Base-by-base conservation (phyloP, 2,329 filamentous ascomycete genomes). In the Nemania bipapillata region DNA sequence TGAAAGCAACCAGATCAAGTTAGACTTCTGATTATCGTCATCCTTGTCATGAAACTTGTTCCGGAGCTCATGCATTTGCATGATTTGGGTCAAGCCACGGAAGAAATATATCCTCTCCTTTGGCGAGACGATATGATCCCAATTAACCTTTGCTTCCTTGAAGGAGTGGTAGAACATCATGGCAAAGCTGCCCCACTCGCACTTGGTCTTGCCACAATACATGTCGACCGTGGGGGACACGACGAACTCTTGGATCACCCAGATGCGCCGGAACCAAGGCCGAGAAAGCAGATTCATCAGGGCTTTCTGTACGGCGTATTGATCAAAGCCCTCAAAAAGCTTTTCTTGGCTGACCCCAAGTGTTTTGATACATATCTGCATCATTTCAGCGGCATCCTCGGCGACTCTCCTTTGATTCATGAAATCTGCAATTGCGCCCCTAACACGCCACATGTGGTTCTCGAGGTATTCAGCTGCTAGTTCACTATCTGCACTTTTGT, bases 31-130 rank as follows among this genome's bases (percentile, higher is more conserved):
- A 32, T 32, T 17, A 17, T 30, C 26, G 7, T 52, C 49, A 11
- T 52, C 49, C 26, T 52, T 52, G 49, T 32, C 26, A n/a, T 52
- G 49, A 17, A 30, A 26, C 11, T 52, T 26, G 49, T 42, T 42
- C 40, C 32, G 58, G 30, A 62, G 35, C 24, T 54, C 58, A 17
- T 62, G 32, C 58, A 53, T 62, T 24, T 54, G 58, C 47, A 53
- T 54, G 11, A 59, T 62, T 22, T 54, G 35, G 3, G 35, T 40
- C 35, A 62, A 28, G 24, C 22, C n/a, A 7, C 58, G 35, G 30
- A 53, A 53, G 35, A 45, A 54, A n/a, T 45, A 4, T 11, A 37
- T 32, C 45, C 37, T 32, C 20, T 59, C 20, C 35, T 45, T 26
- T 45, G 32, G 35, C 7, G 54, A 40, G 22, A 45, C 26, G 17